Base-by-base conservation (phyloP, 768 basidiomycete species). In the Kwoniella botswanensis region DNA sequence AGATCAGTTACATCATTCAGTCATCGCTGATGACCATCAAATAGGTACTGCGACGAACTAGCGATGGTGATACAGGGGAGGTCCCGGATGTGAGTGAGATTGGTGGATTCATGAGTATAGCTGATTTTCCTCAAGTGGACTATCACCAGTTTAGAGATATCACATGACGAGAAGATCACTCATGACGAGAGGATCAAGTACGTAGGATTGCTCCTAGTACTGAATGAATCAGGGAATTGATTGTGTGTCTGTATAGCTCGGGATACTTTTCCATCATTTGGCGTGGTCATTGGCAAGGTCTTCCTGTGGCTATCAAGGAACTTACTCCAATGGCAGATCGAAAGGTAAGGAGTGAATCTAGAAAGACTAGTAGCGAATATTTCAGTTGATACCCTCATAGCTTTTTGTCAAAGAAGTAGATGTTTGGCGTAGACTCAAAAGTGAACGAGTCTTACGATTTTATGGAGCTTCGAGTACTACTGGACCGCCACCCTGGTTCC, bases 201-300 rank as follows among this genome's bases (percentile, higher is more conserved):
- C 68, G 77, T 70, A 4, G 55, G 26, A 2, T 26, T 15, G n/a
- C 9, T 18, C 22, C 2, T 7, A 26, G 24, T 22, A 60, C 3
- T 1, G 62, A 41, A 9, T 26, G 24, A 24, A 17, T 13, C 0
- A 3, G 15, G 13, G 58, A 56, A 56, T 18, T 41, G 21, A 71
- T 4, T 65, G 3, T 35, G 58, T 60, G 54, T 21, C n/a, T 1
- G 21, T 3, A 3, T 44, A 77, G 92, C 4, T 76, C 88, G 21
- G 92, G 92, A 0, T 90, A 88, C 83, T 92, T 92, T 84, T 90
- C 90, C 13, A 88, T 90, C 65, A 91, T 93, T 7, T 93, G 90
- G 82, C 86, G 86, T n/a, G 93, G 92, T 0, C 86, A 83, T 12
- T 94, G 93, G 92, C 86, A 88, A 44, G 87, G 86, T 3, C 86